Percentiles rank a stretch among this genome's conserved stretches.
Evolutionary conservation across 1,284 basidiomycete genomes (phyloP).

Genomic region (Anthracocystis panici-leucophaei): DNA sequence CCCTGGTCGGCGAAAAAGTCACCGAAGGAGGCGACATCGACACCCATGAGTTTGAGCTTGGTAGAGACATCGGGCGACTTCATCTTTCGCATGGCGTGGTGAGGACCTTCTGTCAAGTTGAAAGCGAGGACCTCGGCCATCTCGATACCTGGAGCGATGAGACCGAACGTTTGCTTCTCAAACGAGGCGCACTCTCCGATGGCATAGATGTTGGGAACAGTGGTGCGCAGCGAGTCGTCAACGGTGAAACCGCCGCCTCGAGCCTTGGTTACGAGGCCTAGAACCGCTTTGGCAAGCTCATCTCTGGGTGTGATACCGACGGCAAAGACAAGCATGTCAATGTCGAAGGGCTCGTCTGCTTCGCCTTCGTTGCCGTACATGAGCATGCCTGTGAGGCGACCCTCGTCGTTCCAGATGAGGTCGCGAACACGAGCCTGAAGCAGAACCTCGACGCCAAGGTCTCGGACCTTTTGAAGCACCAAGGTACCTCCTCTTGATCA

Average conservation of each 20-base stretch:
- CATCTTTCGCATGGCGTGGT: conserved; percentile 74
- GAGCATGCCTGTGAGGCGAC: conserved; percentile 57
- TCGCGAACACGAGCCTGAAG: conserved; percentile 73
- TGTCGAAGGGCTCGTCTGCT: conserved; percentile 64
- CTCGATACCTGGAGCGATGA: conserved; percentile 80
- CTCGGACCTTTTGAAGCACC: conserved; percentile 77
- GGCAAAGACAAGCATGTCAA: conserved; percentile 69
- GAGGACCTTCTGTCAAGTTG: conserved; percentile 75
- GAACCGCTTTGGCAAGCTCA: conserved; percentile 73
- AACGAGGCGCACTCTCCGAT: conserved; percentile 82
- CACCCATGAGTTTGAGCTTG: conserved; percentile 80
- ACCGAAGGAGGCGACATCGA: conserved; percentile 81
- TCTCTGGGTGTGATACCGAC: conserved; percentile 77
- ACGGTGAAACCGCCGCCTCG: conserved; percentile 76
- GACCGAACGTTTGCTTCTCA: conserved; percentile 77
- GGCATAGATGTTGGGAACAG: conserved; percentile 76
- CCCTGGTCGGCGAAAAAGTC: conserved; percentile 80
- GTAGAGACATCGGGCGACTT: conserved; percentile 77
- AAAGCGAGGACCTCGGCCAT: conserved; percentile 82
- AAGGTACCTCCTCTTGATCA: conserved; percentile 78
- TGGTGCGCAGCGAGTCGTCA: conserved; percentile 75
- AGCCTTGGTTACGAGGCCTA: conserved; percentile 72
- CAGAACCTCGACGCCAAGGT: conserved; percentile 77
- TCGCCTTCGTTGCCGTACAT: conserved; percentile 63
- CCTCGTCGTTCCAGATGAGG: conserved; percentile 45